These are phyloP conservation scores for Colletotrichum sp. DNA, from an alignment of 2,329 filamentous ascomycete species.

Conservation along the genomic window DNA sequence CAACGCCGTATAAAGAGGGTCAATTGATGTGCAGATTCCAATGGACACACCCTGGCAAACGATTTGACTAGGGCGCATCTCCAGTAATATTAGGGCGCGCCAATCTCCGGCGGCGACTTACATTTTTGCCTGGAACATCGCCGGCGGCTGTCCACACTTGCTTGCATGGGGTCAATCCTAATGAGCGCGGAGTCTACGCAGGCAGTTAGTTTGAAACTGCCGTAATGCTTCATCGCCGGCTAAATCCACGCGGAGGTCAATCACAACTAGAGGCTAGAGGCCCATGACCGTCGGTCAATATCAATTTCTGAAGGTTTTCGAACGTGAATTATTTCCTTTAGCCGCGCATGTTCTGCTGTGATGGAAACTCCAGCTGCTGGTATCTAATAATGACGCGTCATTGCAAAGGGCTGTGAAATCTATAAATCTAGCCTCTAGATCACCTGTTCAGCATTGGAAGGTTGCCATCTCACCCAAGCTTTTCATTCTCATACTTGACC, in stretches of 20 bases:
- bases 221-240: not conserved
- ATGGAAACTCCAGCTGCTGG: no score
- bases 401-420: not conserved
- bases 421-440: not conserved
- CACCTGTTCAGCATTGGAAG: not conserved
- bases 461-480: not conserved
- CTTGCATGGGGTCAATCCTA: not conserved
- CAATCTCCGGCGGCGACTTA: not conserved
- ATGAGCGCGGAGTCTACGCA: not conserved
- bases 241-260: not conserved
- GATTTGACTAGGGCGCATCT: not conserved
- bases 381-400: no score
- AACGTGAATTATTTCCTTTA: not conserved
- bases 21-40: not conserved
- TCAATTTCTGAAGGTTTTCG: not conserved
- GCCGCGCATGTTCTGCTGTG: not conserved
- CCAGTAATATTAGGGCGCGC: not conserved
- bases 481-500: not conserved
- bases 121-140: not conserved
- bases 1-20: not conserved
- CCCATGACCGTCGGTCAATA: not conserved
- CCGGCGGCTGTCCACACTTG: not conserved
- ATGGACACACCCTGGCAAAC: not conserved
- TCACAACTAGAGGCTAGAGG: not conserved
- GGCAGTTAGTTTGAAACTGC: not conserved